Evolutionary conservation across 768 basidiomycete species (phyloP), one percentile per base, ranked within the genome.

Genomic region (Lyophyllum decastes): DNA sequence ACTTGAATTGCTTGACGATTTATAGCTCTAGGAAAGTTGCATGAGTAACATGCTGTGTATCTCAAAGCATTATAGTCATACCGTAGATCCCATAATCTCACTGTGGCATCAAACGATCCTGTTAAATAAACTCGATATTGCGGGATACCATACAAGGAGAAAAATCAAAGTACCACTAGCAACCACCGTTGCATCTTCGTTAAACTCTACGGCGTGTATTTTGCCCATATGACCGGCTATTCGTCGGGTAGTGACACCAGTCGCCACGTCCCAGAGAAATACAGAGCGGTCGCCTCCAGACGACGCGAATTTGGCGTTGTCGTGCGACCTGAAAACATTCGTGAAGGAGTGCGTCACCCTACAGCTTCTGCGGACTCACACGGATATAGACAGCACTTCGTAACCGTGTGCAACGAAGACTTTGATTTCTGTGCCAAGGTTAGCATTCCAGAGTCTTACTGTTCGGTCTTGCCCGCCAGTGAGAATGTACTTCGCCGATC

Each of bases 221-320:
- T 94, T 95, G 17, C 92, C 85, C 80, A 92, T 84, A 71, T 99
- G 97, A 0, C 94, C 97, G 17, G 90, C 74, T 59, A 97, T 79
- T 54, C 95, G 81, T 40, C 94, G 81, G 41, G 88, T 87, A 1
- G 95, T 94, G 45, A 85, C 82, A 12, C 93, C 96, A 30, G 90
- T 85, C 17, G 89, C 84, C 10, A 99, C 97, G 68, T 99, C 97
- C 96, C 96, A 98, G 22, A 97, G 73, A 64, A 97, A 97, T 1
- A 97, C 87, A 50, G 88, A 87, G 61, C 93, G 86, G 72, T 99
- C 96, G 6, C 96, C 96, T 30, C 96, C 96, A 22, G 89, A 92
- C 2, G 93, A 95, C 14, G 89, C 95, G 65, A 99, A 95, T 66
- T 90, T 89, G 26, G 90, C 87, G 75, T 99, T 99, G 73, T 99